A percentile compares a stretch with the other conserved stretches of the same genome.
phyloP scores from a whole-genome alignment of 1,284 basidiomycete species.

The Golubevia sp. region DNA sequence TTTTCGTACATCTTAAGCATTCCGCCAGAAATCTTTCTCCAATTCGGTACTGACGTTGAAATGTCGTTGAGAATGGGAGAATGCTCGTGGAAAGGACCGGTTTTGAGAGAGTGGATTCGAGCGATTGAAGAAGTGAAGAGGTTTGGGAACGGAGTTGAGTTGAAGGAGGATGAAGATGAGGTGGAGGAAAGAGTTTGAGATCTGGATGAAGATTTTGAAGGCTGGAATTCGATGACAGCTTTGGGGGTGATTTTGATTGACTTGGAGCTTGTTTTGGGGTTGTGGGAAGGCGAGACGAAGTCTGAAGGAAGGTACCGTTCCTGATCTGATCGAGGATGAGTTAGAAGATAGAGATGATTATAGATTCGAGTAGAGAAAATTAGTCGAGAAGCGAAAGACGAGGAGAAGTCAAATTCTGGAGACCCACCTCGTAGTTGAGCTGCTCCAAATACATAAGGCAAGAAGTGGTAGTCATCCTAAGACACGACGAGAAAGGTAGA shows the following conservation, averaged over 20 bases:
- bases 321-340: no score
- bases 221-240: no score
- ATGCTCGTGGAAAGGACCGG: constrained; percentile 47
- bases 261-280: no score
- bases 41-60: constrained; percentile 79
- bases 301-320: no score
- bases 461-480: constrained; percentile 80
- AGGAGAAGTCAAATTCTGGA: no score
- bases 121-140: constrained; percentile 68
- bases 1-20: constrained; percentile 95
- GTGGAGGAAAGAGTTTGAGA: background rate
- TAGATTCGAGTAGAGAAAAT: no score
- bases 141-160: constrained; percentile 25
- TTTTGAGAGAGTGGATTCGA: constrained; percentile 64
- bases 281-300: no score
- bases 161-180: constrained; percentile 6
- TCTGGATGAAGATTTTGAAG: no score
- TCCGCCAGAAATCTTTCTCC: constrained; percentile 86
- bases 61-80: constrained; percentile 82
- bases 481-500: background rate
- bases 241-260: no score
- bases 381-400: no score
- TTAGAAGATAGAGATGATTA: no score
- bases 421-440: constrained; percentile 72
- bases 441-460: constrained; percentile 90